Percentiles rank a stretch among this genome's conserved stretches.
Evolutionary conservation across 768 basidiomycete species (phyloP).

Genomic region (Cubamyces lactineus): DNA sequence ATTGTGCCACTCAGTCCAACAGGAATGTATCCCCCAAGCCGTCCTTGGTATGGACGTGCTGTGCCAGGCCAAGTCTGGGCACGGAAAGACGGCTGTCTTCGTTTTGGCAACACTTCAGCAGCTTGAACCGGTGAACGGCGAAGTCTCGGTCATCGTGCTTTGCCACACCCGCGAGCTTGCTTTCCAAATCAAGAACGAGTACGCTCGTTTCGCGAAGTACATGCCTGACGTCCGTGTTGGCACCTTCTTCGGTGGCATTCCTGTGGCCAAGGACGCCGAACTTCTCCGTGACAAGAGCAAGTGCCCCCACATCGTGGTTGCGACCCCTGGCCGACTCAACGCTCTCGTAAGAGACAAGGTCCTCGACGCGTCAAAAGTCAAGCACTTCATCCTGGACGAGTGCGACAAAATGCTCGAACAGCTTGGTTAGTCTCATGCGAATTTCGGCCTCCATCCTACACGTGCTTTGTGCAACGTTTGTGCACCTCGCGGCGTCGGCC

Average conservation of each 20-base stretch:
- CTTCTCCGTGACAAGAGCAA: constrained; percentile 92
- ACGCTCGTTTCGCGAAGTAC: constrained; percentile 98
- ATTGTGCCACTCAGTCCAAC: constrained; percentile 71
- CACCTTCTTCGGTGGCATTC: constrained; percentile 98
- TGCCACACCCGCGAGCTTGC: constrained; percentile 99
- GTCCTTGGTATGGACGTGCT: constrained; percentile 99
- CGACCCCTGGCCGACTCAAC: constrained; percentile 96
- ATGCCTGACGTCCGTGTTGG: constrained; percentile 98
- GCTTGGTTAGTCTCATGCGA: constrained; percentile 97
- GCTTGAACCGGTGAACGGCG: constrained; percentile 96
- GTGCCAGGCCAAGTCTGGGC: constrained; percentile 99
- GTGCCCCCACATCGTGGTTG: constrained; percentile 99
- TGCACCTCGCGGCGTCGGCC: constrained; percentile 46
- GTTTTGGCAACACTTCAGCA: constrained; percentile 98
- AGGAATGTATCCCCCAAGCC: constrained; percentile 99
- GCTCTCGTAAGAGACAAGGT: constrained; percentile 95
- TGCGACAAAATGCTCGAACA: constrained; percentile 99
- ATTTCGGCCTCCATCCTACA: constrained; percentile 62
- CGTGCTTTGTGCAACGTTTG: constrained; percentile 47
- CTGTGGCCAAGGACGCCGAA: constrained; percentile 92
- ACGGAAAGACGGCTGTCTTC: constrained; percentile 99
- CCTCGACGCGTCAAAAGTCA: constrained; percentile 93
- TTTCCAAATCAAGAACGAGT: constrained; percentile 99
- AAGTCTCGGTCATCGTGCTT: constrained; percentile 95
- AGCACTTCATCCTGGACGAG: constrained; percentile 99